These are phyloP conservation scores for Ogataea paraovalis DNA, from an alignment of 805 yeast genomes.

Conservation along the genomic window DNA sequence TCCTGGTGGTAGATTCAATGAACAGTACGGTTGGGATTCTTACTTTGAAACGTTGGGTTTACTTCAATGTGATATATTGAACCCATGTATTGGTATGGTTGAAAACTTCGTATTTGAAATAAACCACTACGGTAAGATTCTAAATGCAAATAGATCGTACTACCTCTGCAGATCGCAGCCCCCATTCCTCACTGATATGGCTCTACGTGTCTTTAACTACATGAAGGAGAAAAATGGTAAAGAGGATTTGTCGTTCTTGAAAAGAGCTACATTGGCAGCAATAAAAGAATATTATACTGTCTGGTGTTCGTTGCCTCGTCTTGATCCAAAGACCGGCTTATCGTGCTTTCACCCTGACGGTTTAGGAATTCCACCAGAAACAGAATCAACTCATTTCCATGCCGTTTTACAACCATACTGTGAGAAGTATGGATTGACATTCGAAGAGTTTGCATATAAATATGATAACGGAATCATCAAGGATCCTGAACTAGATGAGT, in stretches of 20 bases:
- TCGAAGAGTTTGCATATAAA: constrained; percentile 60
- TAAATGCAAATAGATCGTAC: constrained; percentile 91
- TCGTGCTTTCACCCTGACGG: constrained; percentile 92
- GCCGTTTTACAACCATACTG: constrained; percentile 66
- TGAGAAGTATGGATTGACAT: constrained; percentile 50
- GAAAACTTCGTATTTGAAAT: constrained; percentile 91
- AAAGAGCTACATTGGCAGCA: constrained; percentile 68
- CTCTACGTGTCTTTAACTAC: constrained; percentile 59
- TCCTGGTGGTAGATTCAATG: constrained; percentile 97
- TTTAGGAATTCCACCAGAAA: constrained; percentile 93
- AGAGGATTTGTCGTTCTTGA: constrained; percentile 56
- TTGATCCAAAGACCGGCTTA: constrained; percentile 68
- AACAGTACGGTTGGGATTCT: constrained; percentile 97
- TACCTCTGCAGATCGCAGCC: constrained; percentile 93
- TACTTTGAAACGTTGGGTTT: constrained; percentile 88
- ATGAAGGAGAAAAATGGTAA: constrained; percentile 37
- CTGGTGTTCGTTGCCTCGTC: constrained; percentile 75
- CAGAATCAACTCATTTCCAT: constrained; percentile 85
- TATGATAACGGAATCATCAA: constrained; percentile 63
- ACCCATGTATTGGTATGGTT: constrained; percentile 84
- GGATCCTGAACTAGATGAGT: constrained; percentile 84
- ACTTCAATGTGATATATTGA: constrained; percentile 57
- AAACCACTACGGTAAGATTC: constrained; percentile 82
- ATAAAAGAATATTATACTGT: constrained; percentile 79
- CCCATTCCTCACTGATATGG: constrained; percentile 94